Percentiles rank a stretch among this genome's conserved stretches.
Conservation (phyloP, 148 eudicot genomes). For the Rheum nobile region DNA sequence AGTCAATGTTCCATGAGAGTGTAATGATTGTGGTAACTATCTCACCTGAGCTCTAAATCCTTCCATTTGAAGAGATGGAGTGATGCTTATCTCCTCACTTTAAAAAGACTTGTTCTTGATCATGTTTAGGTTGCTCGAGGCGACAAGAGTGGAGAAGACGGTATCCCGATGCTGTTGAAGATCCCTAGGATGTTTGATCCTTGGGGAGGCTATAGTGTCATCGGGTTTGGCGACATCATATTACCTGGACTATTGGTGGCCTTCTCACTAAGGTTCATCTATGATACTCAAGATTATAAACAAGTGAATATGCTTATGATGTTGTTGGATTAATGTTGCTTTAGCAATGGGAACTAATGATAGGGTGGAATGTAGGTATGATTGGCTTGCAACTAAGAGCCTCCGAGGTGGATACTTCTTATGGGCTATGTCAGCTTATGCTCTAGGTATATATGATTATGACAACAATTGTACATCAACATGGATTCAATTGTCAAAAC, state of each 20-base stretch:
- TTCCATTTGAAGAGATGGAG: background rate
- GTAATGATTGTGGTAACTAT: conserved; percentile 96
- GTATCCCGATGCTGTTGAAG: conserved; percentile 93
- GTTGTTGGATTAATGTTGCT: background rate
- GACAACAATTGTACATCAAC: background rate
- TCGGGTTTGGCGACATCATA: conserved; percentile 97
- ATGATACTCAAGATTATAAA: background rate
- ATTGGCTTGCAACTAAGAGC: conserved; percentile 83
- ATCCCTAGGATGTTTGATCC: conserved; percentile 97
- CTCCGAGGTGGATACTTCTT: conserved; percentile 75
- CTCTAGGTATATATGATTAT: conserved; percentile 38
- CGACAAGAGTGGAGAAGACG: conserved; percentile 95
- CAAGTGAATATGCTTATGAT: background rate
- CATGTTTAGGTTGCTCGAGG: conserved; percentile 86
- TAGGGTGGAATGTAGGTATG: conserved; percentile 67
- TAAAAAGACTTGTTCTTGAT: background rate
- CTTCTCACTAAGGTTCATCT: conserved; percentile 68
- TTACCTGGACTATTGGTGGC: conserved; percentile 86
- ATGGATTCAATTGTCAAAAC: too few species aligned
- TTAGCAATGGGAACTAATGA: background rate
- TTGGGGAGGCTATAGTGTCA: conserved; percentile 99
- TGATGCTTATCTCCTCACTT: background rate
- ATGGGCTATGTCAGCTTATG: conserved; percentile 94
- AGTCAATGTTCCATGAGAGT: conserved; percentile 80
- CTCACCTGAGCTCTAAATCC: conserved; percentile 3